These are phyloP conservation scores for Parastagonospora nodorum DNA, from an alignment of 2,329 filamentous ascomycete genomes.

Conservation along the genomic window DNA sequence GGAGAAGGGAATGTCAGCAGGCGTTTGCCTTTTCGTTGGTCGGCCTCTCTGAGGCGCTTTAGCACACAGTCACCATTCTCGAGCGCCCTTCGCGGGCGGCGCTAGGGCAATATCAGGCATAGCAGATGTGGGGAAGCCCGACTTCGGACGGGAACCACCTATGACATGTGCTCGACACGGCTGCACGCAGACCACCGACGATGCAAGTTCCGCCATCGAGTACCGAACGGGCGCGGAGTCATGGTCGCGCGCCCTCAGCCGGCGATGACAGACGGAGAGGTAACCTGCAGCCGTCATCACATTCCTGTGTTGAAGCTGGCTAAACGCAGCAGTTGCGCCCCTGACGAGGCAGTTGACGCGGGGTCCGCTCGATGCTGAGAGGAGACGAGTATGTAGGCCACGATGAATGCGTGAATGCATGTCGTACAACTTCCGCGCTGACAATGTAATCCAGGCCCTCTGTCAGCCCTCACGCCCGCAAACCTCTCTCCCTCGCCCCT, in stretches of 20 bases:
- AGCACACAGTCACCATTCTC: conserved; percentile 9
- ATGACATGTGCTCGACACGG: conserved; percentile 1
- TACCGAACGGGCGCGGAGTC: conserved; percentile 19
- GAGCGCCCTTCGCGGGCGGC: background rate
- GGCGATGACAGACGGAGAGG: conserved; percentile 40
- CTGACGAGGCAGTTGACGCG: conserved; percentile 73
- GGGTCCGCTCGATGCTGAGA: conserved; percentile 71
- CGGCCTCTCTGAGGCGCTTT: conserved; percentile 8
- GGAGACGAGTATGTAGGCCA: conserved; percentile 66
- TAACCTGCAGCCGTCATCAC: conserved; percentile 5
- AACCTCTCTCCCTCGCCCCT: conserved; percentile 8
- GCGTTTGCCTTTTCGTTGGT: conserved; percentile 23
- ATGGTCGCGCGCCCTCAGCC: conserved; percentile 33
- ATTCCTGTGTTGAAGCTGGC: background rate
- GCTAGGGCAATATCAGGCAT: conserved; percentile 1
- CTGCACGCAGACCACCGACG: background rate
- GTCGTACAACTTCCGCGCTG: conserved; percentile 5
- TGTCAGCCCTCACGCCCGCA: conserved; percentile 12
- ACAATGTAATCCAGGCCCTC: conserved; percentile 28
- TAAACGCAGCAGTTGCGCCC: conserved; percentile 50
- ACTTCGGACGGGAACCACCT: conserved; percentile 1
- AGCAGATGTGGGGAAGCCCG: conserved; percentile 3
- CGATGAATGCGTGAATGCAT: background rate
- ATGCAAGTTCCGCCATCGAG: conserved; percentile 16
- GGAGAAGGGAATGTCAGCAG: background rate